Evolutionary conservation across 78 protist genomes (phyloP), one percentile per base, ranked within the genome.

Genomic region (slime mould (Dictyostelium discoideum)): DNA sequence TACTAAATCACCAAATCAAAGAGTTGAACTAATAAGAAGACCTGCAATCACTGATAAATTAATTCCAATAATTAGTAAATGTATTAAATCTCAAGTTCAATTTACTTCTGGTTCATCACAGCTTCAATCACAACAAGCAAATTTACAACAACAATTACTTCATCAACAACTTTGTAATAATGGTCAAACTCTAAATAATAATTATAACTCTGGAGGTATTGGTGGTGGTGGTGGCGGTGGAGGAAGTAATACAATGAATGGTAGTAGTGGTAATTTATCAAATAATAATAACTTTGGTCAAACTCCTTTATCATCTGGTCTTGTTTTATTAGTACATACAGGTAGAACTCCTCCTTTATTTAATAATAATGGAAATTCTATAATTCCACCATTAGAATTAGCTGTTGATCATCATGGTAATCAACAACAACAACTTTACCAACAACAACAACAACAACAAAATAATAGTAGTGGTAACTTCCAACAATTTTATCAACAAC

Each of bases 11-110:
- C 85, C 67, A 16, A 46, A 60, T 63, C 40, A 42, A 42, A n/a
- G 76, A 3, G 32, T 73, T 16, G 94, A 88, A 46, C 50, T 69
- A 72, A 88, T 80, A 16, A 82, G 94, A 54, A 82, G 94, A 79
- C 94, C 94, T 32, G 94, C 86, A 14, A 42, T 88, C 11, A 72
- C 86, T 8, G 94, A 88, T 46, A 88, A 88, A 67, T 26, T 88
- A 7, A 67, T 88, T 3, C 94, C 94, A 60, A 80, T 88, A 14
- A 29, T 88, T 4, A 82, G 72, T 22, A 88, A 77, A 69, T 84
- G 63, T n/a, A 50, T 84, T 9, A 39, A 84, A 24, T 9, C 65
- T 42, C 78, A 84, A 54, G 40, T 74, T 37, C 81, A 74, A 26
- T 74, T 74, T 74, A 74, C 81, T 37, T 74, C 81, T 74, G 81